Evolutionary conservation across 1,284 basidiomycete species (phyloP), one percentile per base, ranked within the genome.

Genomic region (Mycosarcoma maydis): DNA sequence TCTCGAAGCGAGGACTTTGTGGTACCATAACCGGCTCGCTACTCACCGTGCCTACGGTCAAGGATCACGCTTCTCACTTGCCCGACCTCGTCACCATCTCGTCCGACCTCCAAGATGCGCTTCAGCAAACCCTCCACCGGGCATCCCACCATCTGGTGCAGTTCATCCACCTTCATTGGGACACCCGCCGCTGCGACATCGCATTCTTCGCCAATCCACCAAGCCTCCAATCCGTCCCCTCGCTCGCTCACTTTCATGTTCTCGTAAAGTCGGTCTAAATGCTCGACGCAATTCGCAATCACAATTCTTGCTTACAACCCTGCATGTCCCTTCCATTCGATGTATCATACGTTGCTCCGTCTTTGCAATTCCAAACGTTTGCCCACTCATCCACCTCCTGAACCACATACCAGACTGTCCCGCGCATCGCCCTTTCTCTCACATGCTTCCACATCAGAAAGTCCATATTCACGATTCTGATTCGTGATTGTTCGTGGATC

Each of bases 191-290:
- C 0, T 16, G 11, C 26, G 52, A 67, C 20, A 39, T 48, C 4
- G 47, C 47, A 7, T 67, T 67, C 23, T 67, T 67, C 36, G 64
- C 64, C 27, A 67, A 67, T 19, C 64, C 64, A 4, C 56, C 56
- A 13, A 55, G 52, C n/a, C 33, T 67, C 34, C 64, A 67, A 22
- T 44, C 42, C n/a, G 64, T 67, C 2, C 64, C 64, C 2, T 22
- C 32, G 17, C 36, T 67, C 1, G 56, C 64, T 0, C 64, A 67
- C 27, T 67, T 67, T 32, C 57, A 67, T 19, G 64, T 67, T 11
- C 51, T 67, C 2, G 41, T 57, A 4, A 57, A 48, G 16, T 17
- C 42, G 8, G 27, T 17, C 30, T 34, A 14, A 24, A n/a, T n/a
- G n/a, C n/a, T n/a, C n/a, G n/a, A n/a, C n/a, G n/a, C n/a, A n/a